Conservation (phyloP, 768 basidiomycete genomes). For the Mycena galopus region DNA sequence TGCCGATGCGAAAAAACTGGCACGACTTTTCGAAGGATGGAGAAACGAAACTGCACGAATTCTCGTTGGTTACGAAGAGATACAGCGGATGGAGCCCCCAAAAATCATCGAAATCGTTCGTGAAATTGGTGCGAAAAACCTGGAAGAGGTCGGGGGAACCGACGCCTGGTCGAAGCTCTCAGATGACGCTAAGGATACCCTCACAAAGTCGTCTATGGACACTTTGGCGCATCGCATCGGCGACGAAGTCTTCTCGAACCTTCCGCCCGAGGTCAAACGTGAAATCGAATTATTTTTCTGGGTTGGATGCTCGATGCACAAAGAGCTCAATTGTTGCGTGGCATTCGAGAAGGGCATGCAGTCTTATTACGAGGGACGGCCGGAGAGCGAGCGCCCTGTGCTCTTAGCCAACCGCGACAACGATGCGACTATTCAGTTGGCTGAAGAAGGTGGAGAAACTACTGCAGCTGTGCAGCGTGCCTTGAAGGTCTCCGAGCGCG, state of each 20-base stretch:
- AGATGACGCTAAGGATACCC: conserved; percentile 20
- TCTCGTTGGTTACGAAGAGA: conserved; percentile 1
- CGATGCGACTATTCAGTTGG: conserved; percentile 29
- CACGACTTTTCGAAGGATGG: not conserved
- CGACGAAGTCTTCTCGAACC: conserved; percentile 18
- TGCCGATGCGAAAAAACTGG: conserved; percentile 2
- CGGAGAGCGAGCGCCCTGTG: conserved; percentile 27
- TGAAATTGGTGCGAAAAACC: not conserved
- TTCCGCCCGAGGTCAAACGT: conserved; percentile 13
- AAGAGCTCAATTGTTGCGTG: conserved; percentile 39
- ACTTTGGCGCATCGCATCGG: conserved; percentile 26
- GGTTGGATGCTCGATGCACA: conserved; percentile 45
- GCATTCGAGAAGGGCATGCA: conserved; percentile 34
- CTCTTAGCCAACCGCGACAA: conserved; percentile 40
- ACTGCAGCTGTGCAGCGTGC: conserved; percentile 25
- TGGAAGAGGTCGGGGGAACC: conserved; percentile 18
- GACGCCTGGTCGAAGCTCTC: conserved; percentile 15
- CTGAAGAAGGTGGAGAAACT: not conserved
- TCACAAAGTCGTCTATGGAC: conserved; percentile 11
- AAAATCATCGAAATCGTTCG: not conserved
- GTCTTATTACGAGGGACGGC: conserved; percentile 23
- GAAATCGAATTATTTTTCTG: conserved; percentile 38
- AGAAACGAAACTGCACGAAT: not conserved
- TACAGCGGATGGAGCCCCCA: not conserved
- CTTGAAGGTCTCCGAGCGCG: conserved; percentile 32